Percentiles rank a stretch among this genome's conserved stretches.
These are phyloP conservation scores for Lentinula detonsa DNA, from an alignment of 768 basidiomycete genomes.

Conservation along the genomic window DNA sequence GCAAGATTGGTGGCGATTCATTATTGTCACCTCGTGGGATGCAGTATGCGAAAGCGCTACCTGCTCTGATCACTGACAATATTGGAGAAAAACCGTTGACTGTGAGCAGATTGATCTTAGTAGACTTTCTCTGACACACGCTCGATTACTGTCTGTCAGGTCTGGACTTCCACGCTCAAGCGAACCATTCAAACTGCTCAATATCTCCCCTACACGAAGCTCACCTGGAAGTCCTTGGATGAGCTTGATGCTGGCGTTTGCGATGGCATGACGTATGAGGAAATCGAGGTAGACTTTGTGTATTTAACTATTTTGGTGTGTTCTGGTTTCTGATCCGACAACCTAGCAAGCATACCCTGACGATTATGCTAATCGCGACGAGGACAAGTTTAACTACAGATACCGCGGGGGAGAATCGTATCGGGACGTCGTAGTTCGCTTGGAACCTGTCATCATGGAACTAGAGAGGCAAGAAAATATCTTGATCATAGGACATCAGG, in stretches of 20 bases:
- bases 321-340: not conserved
- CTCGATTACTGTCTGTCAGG: conserved; percentile 34
- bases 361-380: conserved; percentile 95
- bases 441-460: conserved; percentile 99
- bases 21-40: conserved; percentile 77
- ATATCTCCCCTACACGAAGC: conserved; percentile 75
- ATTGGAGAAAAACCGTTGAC: conserved; percentile 86
- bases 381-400: conserved; percentile 99
- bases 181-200: conserved; percentile 90
- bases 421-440: conserved; percentile 88
- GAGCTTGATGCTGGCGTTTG: conserved; percentile 99
- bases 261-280: conserved; percentile 99
- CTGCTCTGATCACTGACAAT: conserved; percentile 82
- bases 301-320: not conserved
- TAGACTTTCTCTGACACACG: not conserved
- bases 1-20: conserved; percentile 98
- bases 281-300: conserved; percentile 72
- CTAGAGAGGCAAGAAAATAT: conserved; percentile 97
- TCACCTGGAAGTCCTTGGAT: conserved; percentile 98
- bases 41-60: conserved; percentile 82
- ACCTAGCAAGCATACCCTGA: conserved; percentile 88
- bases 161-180: conserved; percentile 98
- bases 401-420: conserved; percentile 98
- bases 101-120: conserved; percentile 32
- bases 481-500: conserved; percentile 94